Conservation (phyloP, 1,284 basidiomycete genomes). For the Cronartium quercuum region DNA sequence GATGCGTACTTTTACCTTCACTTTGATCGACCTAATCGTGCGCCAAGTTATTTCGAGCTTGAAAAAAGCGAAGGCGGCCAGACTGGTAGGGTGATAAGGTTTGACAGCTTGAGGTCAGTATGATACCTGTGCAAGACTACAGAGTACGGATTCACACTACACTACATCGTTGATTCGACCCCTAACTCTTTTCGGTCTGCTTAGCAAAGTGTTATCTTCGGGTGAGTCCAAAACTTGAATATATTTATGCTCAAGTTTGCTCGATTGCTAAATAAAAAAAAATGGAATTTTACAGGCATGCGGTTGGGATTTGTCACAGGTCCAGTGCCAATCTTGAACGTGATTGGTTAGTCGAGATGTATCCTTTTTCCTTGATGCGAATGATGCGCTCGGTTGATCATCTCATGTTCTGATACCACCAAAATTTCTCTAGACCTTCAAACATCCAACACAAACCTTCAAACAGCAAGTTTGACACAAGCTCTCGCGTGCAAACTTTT, state of each 20-base stretch:
- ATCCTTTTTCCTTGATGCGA: neutral
- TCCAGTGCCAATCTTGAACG: constrained; percentile 64
- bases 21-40: neutral
- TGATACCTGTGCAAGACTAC: constrained; percentile 56
- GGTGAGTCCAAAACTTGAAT: constrained; percentile 54
- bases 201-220: constrained; percentile 79
- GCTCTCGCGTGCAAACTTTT: constrained; percentile 66
- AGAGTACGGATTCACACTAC: constrained; percentile 65
- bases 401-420: neutral
- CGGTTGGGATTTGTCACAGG: constrained; percentile 72
- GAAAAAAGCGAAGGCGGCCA: constrained; percentile 42
- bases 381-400: neutral
- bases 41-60: constrained; percentile 26
- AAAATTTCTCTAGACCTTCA: constrained; percentile 23
- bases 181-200: too few species aligned
- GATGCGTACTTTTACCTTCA: constrained; percentile 68
- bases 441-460: constrained; percentile 31
- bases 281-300: constrained; percentile 46
- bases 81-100: constrained; percentile 47
- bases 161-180: constrained; percentile 58
- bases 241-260: too few species aligned
- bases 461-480: constrained; percentile 64
- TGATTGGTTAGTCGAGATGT: constrained; percentile 52
- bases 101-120: constrained; percentile 43
- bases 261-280: too few species aligned